phyloP scores from a whole-genome alignment of 495 filamentous ascomycete genomes.

The Aspergillus saccharolyticus region DNA sequence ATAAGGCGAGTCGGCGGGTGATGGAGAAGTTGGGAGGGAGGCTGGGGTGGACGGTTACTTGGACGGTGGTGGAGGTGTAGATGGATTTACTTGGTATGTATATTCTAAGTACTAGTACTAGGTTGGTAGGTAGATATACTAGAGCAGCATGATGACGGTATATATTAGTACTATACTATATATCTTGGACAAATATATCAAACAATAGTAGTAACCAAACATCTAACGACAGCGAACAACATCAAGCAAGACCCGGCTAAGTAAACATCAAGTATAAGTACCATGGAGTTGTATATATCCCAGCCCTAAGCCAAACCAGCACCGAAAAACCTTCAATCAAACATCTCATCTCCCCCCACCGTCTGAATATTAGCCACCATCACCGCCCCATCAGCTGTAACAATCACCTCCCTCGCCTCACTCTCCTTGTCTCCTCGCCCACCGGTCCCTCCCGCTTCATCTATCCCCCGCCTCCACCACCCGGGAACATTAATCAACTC shows the following conservation, averaged over 20 bases:
- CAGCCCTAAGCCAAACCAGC: too few species aligned
- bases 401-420: neutral
- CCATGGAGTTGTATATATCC: neutral
- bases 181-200: too few species aligned
- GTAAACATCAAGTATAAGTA: too few species aligned
- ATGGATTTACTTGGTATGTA: neutral
- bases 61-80: slow-evolving; percentile 38
- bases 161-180: too few species aligned
- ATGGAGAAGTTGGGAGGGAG: slow-evolving; percentile 46
- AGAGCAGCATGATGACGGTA: neutral
- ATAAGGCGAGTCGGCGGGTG: slow-evolving; percentile 44
- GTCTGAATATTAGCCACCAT: neutral
- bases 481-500: slow-evolving; percentile 34
- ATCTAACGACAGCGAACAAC: neutral
- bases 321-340: neutral
- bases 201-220: neutral
- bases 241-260: too few species aligned
- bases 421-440: neutral
- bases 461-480: neutral
- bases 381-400: neutral
- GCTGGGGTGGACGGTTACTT: slow-evolving; percentile 33
- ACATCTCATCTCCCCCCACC: neutral
- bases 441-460: neutral
- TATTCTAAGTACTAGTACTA: neutral
- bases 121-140: neutral